phyloP scores from a whole-genome alignment of 345 rosid genomes.

The Conringia planisiliqua region DNA sequence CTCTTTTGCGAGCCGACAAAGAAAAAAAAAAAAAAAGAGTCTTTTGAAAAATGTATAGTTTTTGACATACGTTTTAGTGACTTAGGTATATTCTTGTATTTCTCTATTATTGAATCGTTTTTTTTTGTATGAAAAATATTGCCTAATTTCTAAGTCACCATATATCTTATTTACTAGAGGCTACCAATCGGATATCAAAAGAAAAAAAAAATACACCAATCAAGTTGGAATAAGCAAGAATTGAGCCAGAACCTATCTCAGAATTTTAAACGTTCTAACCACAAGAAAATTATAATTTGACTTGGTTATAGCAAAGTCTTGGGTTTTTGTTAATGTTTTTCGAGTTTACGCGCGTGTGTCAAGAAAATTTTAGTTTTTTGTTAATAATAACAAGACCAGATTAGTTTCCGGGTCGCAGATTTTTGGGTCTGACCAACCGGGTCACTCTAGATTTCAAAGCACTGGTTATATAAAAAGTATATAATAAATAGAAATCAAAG shows the following conservation, averaged over 20 bases:
- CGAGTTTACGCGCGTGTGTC: neutral
- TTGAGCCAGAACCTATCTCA: no score
- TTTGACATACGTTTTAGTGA: slow-evolving; percentile 21
- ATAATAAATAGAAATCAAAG: neutral
- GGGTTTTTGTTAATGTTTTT: neutral
- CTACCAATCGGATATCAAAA: neutral
- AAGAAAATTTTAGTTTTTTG: neutral
- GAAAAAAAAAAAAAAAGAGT: slow-evolving; percentile 7
- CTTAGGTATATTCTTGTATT: slow-evolving; percentile 22
- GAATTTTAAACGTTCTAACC: neutral
- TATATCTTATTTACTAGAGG: neutral
- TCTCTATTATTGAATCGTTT: slow-evolving; percentile 6
- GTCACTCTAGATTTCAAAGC: neutral
- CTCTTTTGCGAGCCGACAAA: slow-evolving; percentile 30
- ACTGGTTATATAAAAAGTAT: neutral
- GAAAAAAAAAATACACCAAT: neutral
- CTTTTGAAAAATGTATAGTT: slow-evolving; percentile 18
- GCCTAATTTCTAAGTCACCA: neutral
- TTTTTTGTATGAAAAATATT: neutral
- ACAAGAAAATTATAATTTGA: neutral
- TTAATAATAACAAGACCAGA: neutral
- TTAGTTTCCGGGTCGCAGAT: neutral
- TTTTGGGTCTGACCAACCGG: neutral
- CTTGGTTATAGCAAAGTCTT: neutral
- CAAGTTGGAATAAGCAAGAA: neutral